Conservation (phyloP, 2,329 filamentous ascomycete genomes). For the Aspergillus puulaauensis region DNA sequence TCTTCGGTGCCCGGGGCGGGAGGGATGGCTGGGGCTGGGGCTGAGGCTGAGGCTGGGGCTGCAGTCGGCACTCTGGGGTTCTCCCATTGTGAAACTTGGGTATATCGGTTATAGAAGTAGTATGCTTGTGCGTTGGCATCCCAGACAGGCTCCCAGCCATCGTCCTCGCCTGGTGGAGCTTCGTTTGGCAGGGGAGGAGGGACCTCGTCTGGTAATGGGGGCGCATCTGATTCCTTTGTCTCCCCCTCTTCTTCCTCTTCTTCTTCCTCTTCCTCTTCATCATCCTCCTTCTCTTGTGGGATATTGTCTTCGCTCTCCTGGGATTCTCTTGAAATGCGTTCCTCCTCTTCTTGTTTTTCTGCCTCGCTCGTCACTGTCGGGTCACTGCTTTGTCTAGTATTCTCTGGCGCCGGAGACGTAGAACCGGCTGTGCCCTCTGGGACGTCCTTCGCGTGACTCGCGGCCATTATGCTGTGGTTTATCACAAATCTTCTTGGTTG, state of each 20-base stretch:
- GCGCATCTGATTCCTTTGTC: conserved; percentile 24
- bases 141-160: conserved; percentile 82
- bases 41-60: background rate
- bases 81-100: conserved; percentile 74
- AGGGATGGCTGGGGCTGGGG: background rate
- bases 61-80: conserved; percentile 71
- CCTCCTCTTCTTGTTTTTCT: background rate
- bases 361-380: background rate
- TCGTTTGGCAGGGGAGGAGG: conserved; percentile 55
- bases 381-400: conserved; percentile 1
- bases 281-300: background rate
- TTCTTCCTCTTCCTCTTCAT: conserved; percentile 10
- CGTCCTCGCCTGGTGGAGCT: conserved; percentile 52
- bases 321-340: background rate
- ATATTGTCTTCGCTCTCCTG: background rate
- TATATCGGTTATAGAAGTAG: conserved; percentile 85
- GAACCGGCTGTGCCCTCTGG: background rate
- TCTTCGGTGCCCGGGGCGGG: conserved; percentile 24
- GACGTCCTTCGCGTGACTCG: background rate
- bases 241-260: conserved; percentile 15
- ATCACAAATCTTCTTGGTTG: background rate
- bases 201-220: conserved; percentile 43
- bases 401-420: background rate
- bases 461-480: background rate
- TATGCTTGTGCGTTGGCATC: conserved; percentile 67